Conservation (phyloP, 164 flowering plant genomes). For the Stephania yunnanensis region DNA sequence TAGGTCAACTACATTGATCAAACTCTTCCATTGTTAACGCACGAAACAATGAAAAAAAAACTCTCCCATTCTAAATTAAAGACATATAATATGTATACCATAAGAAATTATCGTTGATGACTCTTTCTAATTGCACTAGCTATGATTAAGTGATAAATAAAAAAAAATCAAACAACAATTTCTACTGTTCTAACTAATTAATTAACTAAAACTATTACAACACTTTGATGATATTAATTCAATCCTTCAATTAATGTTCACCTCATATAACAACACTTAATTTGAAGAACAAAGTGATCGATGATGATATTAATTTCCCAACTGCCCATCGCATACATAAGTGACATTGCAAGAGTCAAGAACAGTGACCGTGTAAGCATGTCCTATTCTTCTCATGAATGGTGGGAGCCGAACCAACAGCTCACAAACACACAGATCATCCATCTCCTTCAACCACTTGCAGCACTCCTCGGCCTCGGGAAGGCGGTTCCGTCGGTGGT, state of each 20-base stretch:
- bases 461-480: neutral
- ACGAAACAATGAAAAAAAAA: too few relatives aligned
- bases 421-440: neutral
- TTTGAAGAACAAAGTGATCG: neutral
- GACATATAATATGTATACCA: too few relatives aligned
- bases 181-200: neutral
- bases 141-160: too few relatives aligned
- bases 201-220: neutral
- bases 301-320: too few relatives aligned
- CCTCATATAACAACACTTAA: neutral
- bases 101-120: too few relatives aligned
- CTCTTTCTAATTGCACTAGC: too few relatives aligned
- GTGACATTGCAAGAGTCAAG: neutral
- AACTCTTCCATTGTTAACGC: too few relatives aligned
- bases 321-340: neutral
- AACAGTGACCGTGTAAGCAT: neutral
- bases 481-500: neutral
- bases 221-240: neutral
- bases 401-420: slow-evolving; percentile 6
- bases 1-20: too few relatives aligned
- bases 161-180: too few relatives aligned
- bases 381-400: neutral
- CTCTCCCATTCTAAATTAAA: too few relatives aligned
- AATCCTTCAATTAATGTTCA: neutral
- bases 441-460: neutral